Base-by-base conservation (phyloP, 306 rosid species). In the Lathyrus tuberosus region DNA sequence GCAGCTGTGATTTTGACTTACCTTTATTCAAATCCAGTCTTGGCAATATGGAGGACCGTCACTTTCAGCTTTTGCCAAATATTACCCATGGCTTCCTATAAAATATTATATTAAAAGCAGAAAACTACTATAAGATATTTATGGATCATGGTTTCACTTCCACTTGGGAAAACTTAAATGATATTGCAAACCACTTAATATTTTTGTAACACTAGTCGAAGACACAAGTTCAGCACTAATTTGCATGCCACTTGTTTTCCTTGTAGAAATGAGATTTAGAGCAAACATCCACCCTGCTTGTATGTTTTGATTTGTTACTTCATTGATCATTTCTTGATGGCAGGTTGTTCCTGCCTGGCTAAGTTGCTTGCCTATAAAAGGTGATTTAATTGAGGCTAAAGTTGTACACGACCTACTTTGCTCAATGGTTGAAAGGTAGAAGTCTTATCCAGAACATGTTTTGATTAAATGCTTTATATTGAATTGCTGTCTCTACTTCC, bases 321-420 rank as follows among this genome's bases (percentile, higher is more conserved):
- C 10, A 15, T n/a, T 43, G 8, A 9, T 56, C 49, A 7, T 78
- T 67, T 60, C 57, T 70, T 62, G 72, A 54, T 68, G 47, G 69
- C 84, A 87, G 93, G 76, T 85, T 41, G 80, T 87, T 69, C 93
- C 93, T n/a, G 90, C 89, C 22, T 87, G 93, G 93, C 65, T 87
- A 62, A 71, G 76, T 77, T 87, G 88, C 77, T 85, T 87, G 79
- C 93, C 93, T 5, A 74, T 87, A 52, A 87, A 87, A 75, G 93
- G 90, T 69, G 93, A 87, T 77, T 81, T 87, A 73, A 79, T 87
- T 33, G 93, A 87, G 76, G 90, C 93, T 43, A 85, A 81, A 72
- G 88, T 79, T 81, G 93, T 85, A 59, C 93, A 87, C 14, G 93
- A 85, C 48, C 88, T 81, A 73, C 86, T 87, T 24, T 87, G 88